Evolutionary conservation across 495 filamentous ascomycete genomes (phyloP).

Genomic region (Sordaria brevicollis): DNA sequence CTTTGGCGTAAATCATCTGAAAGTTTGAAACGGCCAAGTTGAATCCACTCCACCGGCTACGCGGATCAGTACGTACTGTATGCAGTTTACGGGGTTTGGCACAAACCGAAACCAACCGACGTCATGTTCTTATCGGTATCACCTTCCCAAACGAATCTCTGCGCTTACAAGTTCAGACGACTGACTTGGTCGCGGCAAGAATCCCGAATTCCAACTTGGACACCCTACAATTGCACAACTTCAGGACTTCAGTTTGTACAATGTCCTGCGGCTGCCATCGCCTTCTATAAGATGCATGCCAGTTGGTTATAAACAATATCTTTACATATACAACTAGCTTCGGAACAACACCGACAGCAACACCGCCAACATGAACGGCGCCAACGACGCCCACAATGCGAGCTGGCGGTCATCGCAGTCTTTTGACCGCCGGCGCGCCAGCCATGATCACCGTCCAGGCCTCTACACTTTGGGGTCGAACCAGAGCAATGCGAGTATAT

Average conservation of each 20-base stretch:
- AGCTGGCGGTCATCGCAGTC: not conserved
- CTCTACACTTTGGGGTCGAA: conserved; percentile 58
- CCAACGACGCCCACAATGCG: conserved; percentile 5
- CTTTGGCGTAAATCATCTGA: not conserved
- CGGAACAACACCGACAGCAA: not conserved
- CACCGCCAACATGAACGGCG: conserved; percentile 20
- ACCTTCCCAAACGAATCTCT: conserved; percentile 1
- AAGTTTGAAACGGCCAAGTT: not conserved
- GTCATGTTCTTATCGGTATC: conserved; percentile 12
- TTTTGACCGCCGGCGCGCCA: not conserved
- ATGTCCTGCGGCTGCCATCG: not conserved
- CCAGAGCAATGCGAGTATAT: conserved; percentile 71
- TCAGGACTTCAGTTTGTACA: not conserved
- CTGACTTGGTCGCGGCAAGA: not conserved
- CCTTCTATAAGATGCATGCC: conserved; percentile 3
- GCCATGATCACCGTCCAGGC: conserved; percentile 20
- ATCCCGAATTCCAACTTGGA: not conserved
- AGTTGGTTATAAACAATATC: not conserved
- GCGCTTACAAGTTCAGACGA: not conserved
- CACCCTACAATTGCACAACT: not conserved
- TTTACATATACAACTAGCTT: not conserved
- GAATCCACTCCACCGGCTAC: not conserved
- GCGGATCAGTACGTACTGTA: not conserved
- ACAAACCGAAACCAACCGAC: conserved; percentile 4
- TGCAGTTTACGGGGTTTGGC: conserved; percentile 1